Evolutionary conservation across 1,284 basidiomycete species (phyloP).

Genomic region (Inonotus hispidus): DNA sequence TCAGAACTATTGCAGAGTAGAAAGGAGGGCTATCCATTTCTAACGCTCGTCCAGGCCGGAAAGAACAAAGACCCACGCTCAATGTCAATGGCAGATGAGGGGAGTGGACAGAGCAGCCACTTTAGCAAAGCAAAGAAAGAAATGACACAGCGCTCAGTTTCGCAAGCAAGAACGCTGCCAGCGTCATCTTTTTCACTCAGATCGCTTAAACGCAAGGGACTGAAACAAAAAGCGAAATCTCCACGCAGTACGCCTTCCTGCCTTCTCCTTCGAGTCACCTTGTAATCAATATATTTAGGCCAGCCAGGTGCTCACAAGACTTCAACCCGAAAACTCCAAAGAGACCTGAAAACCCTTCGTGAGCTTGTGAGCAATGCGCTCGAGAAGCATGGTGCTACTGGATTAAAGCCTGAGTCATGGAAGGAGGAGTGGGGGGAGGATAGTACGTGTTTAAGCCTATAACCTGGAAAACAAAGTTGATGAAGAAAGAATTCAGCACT

Average conservation of each 20-base stretch:
- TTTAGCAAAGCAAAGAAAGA: not conserved
- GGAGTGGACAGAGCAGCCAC: not conserved
- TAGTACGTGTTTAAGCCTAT: slow-evolving; percentile 22
- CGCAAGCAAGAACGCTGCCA: not conserved
- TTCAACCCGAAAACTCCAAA: not conserved
- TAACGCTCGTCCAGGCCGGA: not conserved
- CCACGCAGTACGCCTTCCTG: not conserved
- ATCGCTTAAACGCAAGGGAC: not conserved
- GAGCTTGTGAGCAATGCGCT: not conserved
- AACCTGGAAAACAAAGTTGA: not conserved
- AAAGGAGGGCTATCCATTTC: not conserved
- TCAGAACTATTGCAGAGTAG: not conserved
- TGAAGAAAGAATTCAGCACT: not conserved
- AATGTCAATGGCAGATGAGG: not conserved
- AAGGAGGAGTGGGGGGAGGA: slow-evolving; percentile 30
- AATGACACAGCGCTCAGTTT: not conserved
- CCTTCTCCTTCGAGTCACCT: not conserved
- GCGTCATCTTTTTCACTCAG: not conserved
- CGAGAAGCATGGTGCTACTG: not conserved
- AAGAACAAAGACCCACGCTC: not conserved
- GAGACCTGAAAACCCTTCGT: not conserved
- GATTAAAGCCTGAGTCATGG: slow-evolving; percentile 20
- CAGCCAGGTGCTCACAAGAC: not conserved
- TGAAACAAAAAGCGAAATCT: not conserved
- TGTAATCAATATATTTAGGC: not conserved